Conservation (phyloP, 2,329 filamentous ascomycete species). For the Amylocarpus encephaloides region DNA sequence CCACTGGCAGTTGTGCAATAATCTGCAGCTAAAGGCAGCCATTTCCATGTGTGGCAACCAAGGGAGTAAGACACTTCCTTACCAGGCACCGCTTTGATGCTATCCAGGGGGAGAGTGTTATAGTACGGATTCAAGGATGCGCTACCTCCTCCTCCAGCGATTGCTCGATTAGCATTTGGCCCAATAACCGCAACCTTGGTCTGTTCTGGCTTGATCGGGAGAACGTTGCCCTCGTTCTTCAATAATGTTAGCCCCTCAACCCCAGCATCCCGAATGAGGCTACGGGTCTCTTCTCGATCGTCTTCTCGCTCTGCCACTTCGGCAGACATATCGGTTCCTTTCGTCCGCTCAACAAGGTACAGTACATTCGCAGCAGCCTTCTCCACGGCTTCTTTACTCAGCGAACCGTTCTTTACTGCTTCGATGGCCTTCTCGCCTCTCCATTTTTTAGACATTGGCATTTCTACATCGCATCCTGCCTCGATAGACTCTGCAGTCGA, state of each 20-base stretch:
- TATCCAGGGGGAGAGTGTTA: slow-evolving; percentile 57
- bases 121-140: slow-evolving; percentile 65
- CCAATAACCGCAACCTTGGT: slow-evolving; percentile 60
- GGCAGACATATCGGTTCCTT: slow-evolving; percentile 49
- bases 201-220: slow-evolving; percentile 50
- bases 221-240: slow-evolving; percentile 54
- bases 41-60: slow-evolving; percentile 59
- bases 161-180: slow-evolving; percentile 60
- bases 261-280: slow-evolving; percentile 54
- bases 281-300: slow-evolving; percentile 50
- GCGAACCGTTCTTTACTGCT: slow-evolving; percentile 43
- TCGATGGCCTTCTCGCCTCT: slow-evolving; percentile 50
- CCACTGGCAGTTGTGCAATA: slow-evolving; percentile 51
- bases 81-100: slow-evolving; percentile 48
- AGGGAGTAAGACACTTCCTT: slow-evolving; percentile 53
- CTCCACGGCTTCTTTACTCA: slow-evolving; percentile 46
- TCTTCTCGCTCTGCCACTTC: slow-evolving; percentile 53
- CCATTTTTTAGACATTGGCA: slow-evolving; percentile 50
- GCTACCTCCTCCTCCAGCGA: slow-evolving; percentile 62
- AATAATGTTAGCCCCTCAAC: slow-evolving; percentile 57
- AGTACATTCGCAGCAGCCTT: slow-evolving; percentile 54
- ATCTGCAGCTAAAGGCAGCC: slow-evolving; percentile 56
- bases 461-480: slow-evolving; percentile 52
- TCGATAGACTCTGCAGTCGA: slow-evolving; percentile 49
- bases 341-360: slow-evolving; percentile 54